Evolutionary conservation across 1,284 basidiomycete species (phyloP).

Genomic region (Malassezia sympodialis): DNA sequence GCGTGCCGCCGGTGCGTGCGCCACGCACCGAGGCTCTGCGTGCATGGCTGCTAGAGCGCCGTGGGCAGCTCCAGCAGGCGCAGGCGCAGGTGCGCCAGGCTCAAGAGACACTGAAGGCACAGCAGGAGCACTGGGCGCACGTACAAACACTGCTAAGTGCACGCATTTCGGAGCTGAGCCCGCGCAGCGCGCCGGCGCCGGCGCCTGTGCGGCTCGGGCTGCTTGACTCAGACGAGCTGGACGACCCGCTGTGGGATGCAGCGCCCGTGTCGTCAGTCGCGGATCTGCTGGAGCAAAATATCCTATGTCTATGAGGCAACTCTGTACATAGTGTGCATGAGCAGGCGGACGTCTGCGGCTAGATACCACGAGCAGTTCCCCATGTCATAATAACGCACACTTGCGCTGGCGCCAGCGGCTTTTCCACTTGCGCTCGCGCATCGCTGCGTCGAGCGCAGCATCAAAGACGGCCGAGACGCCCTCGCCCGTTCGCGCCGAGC

Average conservation of each 20-base stretch:
- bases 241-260: neutral
- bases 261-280: slow-evolving; percentile 1
- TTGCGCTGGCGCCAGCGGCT: neutral
- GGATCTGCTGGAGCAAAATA: slow-evolving; percentile 11
- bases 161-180: neutral
- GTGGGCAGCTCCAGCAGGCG: slow-evolving; percentile 6
- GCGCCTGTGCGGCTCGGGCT: neutral
- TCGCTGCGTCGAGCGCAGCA: slow-evolving; percentile 72
- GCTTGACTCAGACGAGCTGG: neutral
- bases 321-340: neutral
- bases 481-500: slow-evolving; percentile 77
- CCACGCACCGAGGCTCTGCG: neutral
- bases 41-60: slow-evolving; percentile 12
- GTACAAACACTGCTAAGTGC: neutral
- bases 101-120: neutral
- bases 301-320: slow-evolving; percentile 10
- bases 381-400: slow-evolving; percentile 7
- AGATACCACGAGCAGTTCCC: neutral
- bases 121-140: neutral
- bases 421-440: slow-evolving; percentile 7
- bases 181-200: neutral
- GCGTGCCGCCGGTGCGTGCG: neutral
- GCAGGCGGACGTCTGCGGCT: neutral
- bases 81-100: slow-evolving; percentile 7
- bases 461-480: slow-evolving; percentile 90